These are phyloP conservation scores for Cyberlindnera amylophila DNA, from an alignment of 805 yeast species.

Conservation along the genomic window DNA sequence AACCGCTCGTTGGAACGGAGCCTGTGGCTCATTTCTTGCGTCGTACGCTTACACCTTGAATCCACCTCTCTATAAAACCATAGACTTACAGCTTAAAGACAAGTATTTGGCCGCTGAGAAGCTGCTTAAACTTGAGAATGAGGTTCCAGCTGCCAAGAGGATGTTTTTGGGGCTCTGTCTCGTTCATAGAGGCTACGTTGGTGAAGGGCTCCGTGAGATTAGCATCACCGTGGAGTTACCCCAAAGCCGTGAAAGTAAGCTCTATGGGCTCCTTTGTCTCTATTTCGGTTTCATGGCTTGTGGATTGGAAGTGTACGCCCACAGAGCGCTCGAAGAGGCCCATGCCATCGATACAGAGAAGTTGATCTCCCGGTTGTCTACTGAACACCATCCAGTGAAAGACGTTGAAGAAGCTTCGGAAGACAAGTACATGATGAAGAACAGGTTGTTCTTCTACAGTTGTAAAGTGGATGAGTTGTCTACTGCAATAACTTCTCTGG, in stretches of 20 bases:
- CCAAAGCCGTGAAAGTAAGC: neutral
- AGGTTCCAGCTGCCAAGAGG: neutral
- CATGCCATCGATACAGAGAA: neutral
- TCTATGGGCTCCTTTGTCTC: slow-evolving; percentile 4
- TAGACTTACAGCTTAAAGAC: slow-evolving; percentile 2
- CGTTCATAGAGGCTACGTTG: slow-evolving; percentile 10
- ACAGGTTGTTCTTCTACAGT: slow-evolving; percentile 2
- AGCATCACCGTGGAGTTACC: slow-evolving; percentile 9
- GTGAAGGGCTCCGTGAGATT: slow-evolving; percentile 12
- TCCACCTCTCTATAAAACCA: neutral
- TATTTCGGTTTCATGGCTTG: slow-evolving; percentile 2
- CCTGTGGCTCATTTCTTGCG: slow-evolving; percentile 6
- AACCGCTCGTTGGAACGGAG: slow-evolving; percentile 4
- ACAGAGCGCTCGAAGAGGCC: slow-evolving; percentile 2
- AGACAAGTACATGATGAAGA: neutral
- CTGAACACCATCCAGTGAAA: neutral
- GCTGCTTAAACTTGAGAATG: neutral
- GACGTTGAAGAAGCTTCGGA: neutral
- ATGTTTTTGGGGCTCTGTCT: slow-evolving; percentile 13
- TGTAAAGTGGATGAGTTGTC: neutral
- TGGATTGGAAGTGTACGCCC: slow-evolving; percentile 2
- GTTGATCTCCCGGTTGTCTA: neutral
- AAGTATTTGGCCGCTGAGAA: slow-evolving; percentile 8
- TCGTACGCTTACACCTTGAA: slow-evolving; percentile 8
- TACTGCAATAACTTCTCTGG: neutral